A percentile compares a stretch with the other conserved stretches of the same genome.
Conservation (phyloP, 2,329 filamentous ascomycete genomes). For the Penicillium rolfsii region DNA sequence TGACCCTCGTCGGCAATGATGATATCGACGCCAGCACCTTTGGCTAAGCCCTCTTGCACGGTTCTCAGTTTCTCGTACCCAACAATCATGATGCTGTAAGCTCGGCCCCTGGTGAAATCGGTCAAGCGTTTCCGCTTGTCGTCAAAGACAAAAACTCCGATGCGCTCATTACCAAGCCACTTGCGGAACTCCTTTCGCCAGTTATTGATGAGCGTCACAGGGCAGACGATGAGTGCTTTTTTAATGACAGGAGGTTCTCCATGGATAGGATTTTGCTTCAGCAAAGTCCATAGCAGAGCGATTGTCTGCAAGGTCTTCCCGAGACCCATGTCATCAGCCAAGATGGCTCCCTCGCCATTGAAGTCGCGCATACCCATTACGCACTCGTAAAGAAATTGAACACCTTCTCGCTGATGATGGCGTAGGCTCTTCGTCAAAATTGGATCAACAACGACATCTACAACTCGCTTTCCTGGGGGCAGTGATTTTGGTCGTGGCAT, state of each 20-base stretch:
- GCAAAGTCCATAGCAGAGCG: conserved; percentile 69
- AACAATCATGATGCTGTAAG: conserved; percentile 72
- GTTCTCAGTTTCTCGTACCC: conserved; percentile 71
- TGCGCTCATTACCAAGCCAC: conserved; percentile 71
- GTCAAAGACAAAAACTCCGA: conserved; percentile 69
- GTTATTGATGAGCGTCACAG: conserved; percentile 71
- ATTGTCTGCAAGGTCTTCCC: conserved; percentile 77
- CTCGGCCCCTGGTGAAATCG: conserved; percentile 69
- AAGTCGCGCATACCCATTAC: conserved; percentile 72
- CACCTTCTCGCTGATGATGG: conserved; percentile 70
- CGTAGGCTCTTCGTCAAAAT: conserved; percentile 64
- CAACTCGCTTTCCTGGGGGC: conserved; percentile 65
- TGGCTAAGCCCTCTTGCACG: conserved; percentile 67
- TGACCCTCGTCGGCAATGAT: conserved; percentile 73
- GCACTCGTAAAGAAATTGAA: conserved; percentile 73
- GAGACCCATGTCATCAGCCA: conserved; percentile 76
- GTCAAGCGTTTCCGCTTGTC: conserved; percentile 63
- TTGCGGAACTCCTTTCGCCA: conserved; percentile 75
- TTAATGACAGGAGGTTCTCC: conserved; percentile 64
- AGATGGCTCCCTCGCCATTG: conserved; percentile 69
- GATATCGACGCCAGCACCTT: conserved; percentile 67
- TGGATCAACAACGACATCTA: conserved; percentile 74
- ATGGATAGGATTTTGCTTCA: conserved; percentile 71
- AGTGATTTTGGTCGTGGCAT: conserved; percentile 64
- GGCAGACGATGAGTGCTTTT: conserved; percentile 73